Conservation (phyloP, 768 basidiomycete species). For the Rhodotorula toruloides region DNA sequence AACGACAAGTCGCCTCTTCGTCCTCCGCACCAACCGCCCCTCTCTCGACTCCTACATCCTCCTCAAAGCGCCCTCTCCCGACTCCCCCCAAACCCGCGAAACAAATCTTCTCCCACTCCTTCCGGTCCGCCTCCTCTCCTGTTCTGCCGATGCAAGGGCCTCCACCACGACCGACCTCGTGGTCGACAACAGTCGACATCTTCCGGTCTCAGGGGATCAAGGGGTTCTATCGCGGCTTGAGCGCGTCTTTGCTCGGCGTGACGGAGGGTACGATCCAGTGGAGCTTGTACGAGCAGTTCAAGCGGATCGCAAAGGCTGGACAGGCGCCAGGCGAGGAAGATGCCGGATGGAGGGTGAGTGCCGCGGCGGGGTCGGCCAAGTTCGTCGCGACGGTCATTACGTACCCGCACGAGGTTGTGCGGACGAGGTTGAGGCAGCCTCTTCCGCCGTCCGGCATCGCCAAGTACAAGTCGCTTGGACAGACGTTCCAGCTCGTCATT, state of each 20-base stretch:
- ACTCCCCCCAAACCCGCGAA: constrained; percentile 1
- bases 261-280: constrained; percentile 96
- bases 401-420: constrained; percentile 95
- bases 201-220: constrained; percentile 70
- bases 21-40: constrained; percentile 10
- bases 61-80: constrained; percentile 44
- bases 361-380: constrained; percentile 87
- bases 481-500: constrained; percentile 77
- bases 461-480: constrained; percentile 79
- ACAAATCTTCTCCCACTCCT: constrained; percentile 32
- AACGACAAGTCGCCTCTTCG: constrained; percentile 6
- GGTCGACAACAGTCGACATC: constrained; percentile 60
- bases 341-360: constrained; percentile 77
- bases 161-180: constrained; percentile 28
- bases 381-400: constrained; percentile 89
- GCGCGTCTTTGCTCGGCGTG: constrained; percentile 90
- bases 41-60: not conserved
- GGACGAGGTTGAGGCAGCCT: constrained; percentile 87
- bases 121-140: constrained; percentile 33
- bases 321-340: constrained; percentile 46
- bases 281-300: constrained; percentile 90
- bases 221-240: constrained; percentile 92
- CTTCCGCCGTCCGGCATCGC: constrained; percentile 60
- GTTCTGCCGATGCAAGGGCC: constrained; percentile 13
- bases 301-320: constrained; percentile 56